phyloP scores from a whole-genome alignment of 31 red algal genomes.

The Asparagopsis taxiformis region DNA sequence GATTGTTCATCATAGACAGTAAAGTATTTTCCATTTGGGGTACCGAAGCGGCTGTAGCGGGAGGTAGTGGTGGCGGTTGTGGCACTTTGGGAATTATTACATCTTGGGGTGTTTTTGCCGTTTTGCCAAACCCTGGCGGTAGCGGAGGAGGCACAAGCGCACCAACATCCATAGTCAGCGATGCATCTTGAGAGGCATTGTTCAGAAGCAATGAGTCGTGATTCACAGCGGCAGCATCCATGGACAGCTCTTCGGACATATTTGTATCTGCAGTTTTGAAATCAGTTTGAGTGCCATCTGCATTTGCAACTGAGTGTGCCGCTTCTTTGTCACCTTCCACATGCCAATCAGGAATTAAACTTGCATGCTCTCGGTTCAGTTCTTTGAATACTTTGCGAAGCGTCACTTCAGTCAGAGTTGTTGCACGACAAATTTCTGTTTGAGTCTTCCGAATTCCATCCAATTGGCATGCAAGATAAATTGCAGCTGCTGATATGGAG shows the following conservation, averaged over 20 bases:
- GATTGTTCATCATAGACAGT: conserved; percentile 50
- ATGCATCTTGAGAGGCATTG: too few species aligned
- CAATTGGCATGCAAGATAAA: conserved; percentile 82
- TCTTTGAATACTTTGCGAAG: conserved; percentile 91
- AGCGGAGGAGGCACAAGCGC: conserved; percentile 53
- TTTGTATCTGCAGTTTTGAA: too few species aligned
- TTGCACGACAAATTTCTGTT: conserved; percentile 69
- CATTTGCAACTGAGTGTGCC: too few species aligned
- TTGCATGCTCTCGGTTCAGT: conserved; percentile 40
- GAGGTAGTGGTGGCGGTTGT: conserved; percentile 5
- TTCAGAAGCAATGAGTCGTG: too few species aligned
- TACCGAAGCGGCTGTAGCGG: too few species aligned
- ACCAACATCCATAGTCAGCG: too few species aligned
- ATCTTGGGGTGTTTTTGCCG: neutral
- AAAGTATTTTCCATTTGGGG: too few species aligned
- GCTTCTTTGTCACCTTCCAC: neutral
- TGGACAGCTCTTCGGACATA: too few species aligned
- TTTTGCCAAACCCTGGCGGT: conserved; percentile 48
- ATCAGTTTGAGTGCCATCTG: too few species aligned
- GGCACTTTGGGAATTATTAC: conserved; percentile 1
- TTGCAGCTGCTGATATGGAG: conserved; percentile 83
- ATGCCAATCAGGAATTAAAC: conserved; percentile 64
- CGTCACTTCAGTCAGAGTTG: conserved; percentile 80
- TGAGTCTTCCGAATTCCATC: conserved; percentile 79
- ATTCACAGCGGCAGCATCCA: too few species aligned